Evolutionary conservation across 2,329 filamentous ascomycete genomes (phyloP).

Genomic region (Monosporascus sp.): DNA sequence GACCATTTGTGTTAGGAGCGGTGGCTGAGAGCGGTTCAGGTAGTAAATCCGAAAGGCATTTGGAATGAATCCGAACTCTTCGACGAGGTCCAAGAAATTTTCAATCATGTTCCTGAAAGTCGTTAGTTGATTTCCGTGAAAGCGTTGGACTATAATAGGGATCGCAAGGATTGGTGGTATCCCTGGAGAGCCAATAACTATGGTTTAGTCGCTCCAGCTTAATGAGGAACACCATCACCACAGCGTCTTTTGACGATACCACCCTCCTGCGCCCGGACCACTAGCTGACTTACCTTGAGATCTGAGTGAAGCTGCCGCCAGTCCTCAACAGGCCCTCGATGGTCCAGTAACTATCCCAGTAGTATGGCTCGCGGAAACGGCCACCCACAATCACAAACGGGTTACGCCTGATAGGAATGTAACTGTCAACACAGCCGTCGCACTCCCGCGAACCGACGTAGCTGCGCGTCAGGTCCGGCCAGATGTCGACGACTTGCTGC

Average conservation of each 20-base stretch:
- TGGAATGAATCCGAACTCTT: conserved; percentile 60
- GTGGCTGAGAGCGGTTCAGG: conserved; percentile 63
- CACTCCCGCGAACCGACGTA: conserved; percentile 52
- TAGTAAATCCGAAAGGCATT: conserved; percentile 66
- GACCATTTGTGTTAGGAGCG: conserved; percentile 62
- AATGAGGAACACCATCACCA: neutral
- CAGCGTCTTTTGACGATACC: neutral
- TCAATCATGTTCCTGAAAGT: conserved; percentile 57
- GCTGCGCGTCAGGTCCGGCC: conserved; percentile 60
- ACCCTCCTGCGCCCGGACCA: neutral
- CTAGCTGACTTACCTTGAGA: conserved; percentile 38
- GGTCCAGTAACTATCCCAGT: conserved; percentile 69
- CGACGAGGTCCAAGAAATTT: conserved; percentile 64
- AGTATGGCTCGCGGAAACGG: conserved; percentile 66
- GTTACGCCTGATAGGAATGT: conserved; percentile 58
- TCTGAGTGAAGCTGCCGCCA: conserved; percentile 56
- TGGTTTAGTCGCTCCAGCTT: neutral
- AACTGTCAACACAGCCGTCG: conserved; percentile 56
- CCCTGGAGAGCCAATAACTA: too few species aligned
- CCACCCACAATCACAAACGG: conserved; percentile 65
- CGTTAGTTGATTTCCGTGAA: neutral
- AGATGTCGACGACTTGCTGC: conserved; percentile 61
- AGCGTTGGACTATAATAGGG: neutral
- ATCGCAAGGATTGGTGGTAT: too few species aligned
- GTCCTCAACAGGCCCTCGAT: conserved; percentile 61